Evolutionary conservation across 768 basidiomycete genomes (phyloP).

Genomic region (Lactarius trivialis): DNA sequence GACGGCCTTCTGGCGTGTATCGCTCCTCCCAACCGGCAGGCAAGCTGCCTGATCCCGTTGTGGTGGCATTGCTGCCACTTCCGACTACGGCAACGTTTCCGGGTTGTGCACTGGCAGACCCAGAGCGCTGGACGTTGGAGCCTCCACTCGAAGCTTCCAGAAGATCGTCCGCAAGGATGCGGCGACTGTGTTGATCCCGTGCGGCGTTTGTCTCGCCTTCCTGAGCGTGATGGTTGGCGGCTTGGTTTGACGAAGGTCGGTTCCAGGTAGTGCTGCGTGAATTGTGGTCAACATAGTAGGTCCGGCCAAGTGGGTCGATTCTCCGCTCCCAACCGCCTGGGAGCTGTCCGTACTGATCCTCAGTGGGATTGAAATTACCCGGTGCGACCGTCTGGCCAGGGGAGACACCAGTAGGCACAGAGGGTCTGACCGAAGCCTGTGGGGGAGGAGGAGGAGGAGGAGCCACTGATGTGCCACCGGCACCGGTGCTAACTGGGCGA

Average conservation of each 20-base stretch:
- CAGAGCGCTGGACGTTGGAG: conserved; percentile 19
- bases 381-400: conserved; percentile 28
- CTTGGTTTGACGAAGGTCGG: conserved; percentile 73
- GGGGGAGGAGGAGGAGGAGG: conserved; percentile 23
- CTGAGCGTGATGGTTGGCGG: conserved; percentile 63
- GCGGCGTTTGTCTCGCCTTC: conserved; percentile 79
- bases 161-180: conserved; percentile 78
- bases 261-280: conserved; percentile 98
- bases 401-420: conserved; percentile 34
- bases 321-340: conserved; percentile 95
- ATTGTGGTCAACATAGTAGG: conserved; percentile 99
- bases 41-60: conserved; percentile 77
- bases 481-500: conserved; percentile 35
- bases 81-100: conserved; percentile 38
- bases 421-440: conserved; percentile 24
- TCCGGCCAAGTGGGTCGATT: conserved; percentile 90
- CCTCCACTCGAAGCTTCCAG: conserved; percentile 57
- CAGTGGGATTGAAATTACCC: conserved; percentile 85
- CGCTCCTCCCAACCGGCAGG: conserved; percentile 99
- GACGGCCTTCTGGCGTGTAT: conserved; percentile 95
- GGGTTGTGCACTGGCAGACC: conserved; percentile 28
- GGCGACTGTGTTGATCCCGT: conserved; percentile 78
- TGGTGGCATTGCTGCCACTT: conserved; percentile 47
- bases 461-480: conserved; percentile 2
- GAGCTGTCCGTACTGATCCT: conserved; percentile 88